These are phyloP conservation scores for Rosa persica DNA, from an alignment of 306 rosid species.

Conservation along the genomic window DNA sequence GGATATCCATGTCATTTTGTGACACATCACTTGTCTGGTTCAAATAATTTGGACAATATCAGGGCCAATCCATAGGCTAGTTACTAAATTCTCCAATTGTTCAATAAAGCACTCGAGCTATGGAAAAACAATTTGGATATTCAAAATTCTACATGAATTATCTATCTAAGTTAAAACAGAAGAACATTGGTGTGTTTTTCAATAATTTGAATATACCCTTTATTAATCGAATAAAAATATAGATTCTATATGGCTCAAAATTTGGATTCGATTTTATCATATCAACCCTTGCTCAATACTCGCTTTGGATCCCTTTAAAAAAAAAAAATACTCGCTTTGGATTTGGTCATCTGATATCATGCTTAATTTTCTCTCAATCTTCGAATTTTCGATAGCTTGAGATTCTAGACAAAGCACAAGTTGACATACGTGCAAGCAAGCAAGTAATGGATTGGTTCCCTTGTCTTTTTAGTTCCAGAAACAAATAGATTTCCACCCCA, in stretches of 20 bases:
- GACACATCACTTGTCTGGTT: no score
- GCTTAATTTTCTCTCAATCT: not conserved
- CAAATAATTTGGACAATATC: no score
- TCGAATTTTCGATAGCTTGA: not conserved
- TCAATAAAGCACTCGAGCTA: not conserved
- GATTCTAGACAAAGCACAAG: not conserved
- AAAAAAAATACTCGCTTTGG: not conserved
- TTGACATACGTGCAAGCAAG: slow-evolving; percentile 18
- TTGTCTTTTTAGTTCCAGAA: slow-evolving; percentile 7
- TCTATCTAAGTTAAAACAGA: not conserved
- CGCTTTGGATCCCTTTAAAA: slow-evolving; percentile 13
- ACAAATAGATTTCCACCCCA: not conserved
- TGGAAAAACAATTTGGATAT: not conserved
- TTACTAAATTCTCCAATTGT: no score
- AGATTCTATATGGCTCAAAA: no score
- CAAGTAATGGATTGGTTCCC: not conserved
- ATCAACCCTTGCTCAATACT: not conserved
- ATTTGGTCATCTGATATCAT: not conserved
- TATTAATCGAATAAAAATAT: not conserved
- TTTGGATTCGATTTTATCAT: not conserved
- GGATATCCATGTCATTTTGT: no score
- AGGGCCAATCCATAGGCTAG: no score
- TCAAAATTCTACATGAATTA: not conserved
- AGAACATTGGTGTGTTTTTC: not conserved
- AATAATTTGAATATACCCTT: not conserved